Evolutionary conservation across 176 grass and related monocot species (phyloP).

Genomic region (Hyparrhenia diplandra): DNA sequence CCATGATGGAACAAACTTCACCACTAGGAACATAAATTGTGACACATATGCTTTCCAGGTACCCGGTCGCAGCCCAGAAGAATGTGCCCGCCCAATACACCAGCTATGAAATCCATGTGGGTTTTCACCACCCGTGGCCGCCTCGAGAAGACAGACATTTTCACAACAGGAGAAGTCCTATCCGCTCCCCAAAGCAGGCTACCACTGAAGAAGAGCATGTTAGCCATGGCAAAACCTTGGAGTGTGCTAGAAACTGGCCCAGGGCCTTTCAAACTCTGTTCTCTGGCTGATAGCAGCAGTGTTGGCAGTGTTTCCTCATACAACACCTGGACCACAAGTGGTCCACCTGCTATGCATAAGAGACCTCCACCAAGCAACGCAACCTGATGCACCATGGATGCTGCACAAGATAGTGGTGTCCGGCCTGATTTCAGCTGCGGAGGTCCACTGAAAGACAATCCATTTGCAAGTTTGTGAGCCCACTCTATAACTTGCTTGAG

Average conservation of each 20-base stretch:
- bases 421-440: conserved; percentile 60
- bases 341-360: conserved; percentile 78
- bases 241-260: conserved; percentile 56
- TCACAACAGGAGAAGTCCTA: conserved; percentile 33
- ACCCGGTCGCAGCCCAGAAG: conserved; percentile 71
- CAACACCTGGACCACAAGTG: conserved; percentile 70
- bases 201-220: conserved; percentile 78
- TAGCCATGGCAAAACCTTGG: conserved; percentile 84
- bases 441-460: conserved; percentile 61
- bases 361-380: conserved; percentile 77
- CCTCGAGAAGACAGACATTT: conserved; percentile 56
- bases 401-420: conserved; percentile 61
- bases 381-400: conserved; percentile 60
- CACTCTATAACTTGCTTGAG: conserved; percentile 83
- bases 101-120: conserved; percentile 94
- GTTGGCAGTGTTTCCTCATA: conserved; percentile 87
- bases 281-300: conserved; percentile 59
- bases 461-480: conserved; percentile 60
- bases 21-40: conserved; percentile 65
- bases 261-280: conserved; percentile 42
- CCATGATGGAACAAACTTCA: conserved; percentile 86
- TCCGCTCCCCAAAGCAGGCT: conserved; percentile 71
- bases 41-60: conserved; percentile 87
- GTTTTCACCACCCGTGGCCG: conserved; percentile 62
- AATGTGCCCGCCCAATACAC: conserved; percentile 72